These are phyloP conservation scores for Murraya koenigii DNA, from an alignment of 345 rosid genomes.

Conservation along the genomic window DNA sequence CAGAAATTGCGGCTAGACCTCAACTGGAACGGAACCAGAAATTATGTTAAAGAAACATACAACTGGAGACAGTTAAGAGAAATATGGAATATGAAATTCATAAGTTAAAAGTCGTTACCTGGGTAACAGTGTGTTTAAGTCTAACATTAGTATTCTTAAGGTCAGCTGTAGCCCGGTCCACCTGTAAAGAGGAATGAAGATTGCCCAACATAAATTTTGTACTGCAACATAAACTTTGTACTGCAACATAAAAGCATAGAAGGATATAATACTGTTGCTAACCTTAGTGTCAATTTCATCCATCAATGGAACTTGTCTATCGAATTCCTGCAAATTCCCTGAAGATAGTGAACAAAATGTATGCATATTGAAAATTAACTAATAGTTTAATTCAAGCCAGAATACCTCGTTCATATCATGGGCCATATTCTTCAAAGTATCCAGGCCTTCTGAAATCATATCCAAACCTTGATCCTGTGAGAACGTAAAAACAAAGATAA, in stretches of 20 bases:
- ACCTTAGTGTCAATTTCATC: slow-evolving; percentile 98
- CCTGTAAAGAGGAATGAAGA: slow-evolving; percentile 39
- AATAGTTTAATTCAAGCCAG: slow-evolving; percentile 8
- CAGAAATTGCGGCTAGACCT: slow-evolving; percentile 99
- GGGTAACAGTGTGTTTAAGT: slow-evolving; percentile 90
- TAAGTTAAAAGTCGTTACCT: slow-evolving; percentile 47
- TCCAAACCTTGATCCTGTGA: slow-evolving; percentile 93
- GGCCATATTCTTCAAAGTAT: slow-evolving; percentile 95
- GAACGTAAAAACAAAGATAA: slow-evolving; percentile 11
- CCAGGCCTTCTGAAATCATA: slow-evolving; percentile 92
- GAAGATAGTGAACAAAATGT: slow-evolving; percentile 14
- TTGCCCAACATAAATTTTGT: slow-evolving; percentile 11
- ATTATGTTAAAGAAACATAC: slow-evolving; percentile 17
- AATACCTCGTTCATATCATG: slow-evolving; percentile 95
- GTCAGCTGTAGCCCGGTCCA: slow-evolving; percentile 90
- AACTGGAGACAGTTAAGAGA: slow-evolving; percentile 12
- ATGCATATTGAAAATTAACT: slow-evolving; percentile 8
- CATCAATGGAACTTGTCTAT: slow-evolving; percentile 96
- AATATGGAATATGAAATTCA: slow-evolving; percentile 8
- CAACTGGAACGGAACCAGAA: slow-evolving; percentile 56
- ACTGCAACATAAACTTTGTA: slow-evolving; percentile 3
- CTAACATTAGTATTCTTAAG: slow-evolving; percentile 96
- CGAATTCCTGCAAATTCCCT: slow-evolving; percentile 68
- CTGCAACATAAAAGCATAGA: slow-evolving; percentile 13
- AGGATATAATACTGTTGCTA: slow-evolving; percentile 11